These are phyloP conservation scores for Candida wancherniae DNA, from an alignment of 805 yeast species.

Conservation along the genomic window DNA sequence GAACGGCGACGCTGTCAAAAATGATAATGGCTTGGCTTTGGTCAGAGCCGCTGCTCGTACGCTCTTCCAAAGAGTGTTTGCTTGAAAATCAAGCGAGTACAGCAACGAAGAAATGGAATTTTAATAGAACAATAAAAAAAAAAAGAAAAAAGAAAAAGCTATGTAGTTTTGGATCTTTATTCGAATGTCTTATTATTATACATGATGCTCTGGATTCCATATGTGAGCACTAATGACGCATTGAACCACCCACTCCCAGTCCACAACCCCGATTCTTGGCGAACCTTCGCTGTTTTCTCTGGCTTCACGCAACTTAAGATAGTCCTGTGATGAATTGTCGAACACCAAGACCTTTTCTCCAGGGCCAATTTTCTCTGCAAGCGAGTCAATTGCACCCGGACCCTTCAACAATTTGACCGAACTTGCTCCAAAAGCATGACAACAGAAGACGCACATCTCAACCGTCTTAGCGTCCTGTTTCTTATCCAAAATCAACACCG, in stretches of 20 bases:
- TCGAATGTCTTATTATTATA: no score
- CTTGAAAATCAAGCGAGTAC: conserved; percentile 1
- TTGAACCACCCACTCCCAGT: conserved; percentile 69
- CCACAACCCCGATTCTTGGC: conserved; percentile 27
- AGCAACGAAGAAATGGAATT: no score
- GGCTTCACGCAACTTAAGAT: conserved; percentile 3
- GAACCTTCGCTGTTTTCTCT: not conserved
- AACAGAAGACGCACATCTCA: conserved; percentile 39
- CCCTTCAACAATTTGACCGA: conserved; percentile 12
- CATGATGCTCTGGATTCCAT: conserved; percentile 22
- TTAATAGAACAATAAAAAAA: no score
- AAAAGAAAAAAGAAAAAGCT: no score
- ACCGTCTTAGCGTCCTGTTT: conserved; percentile 26
- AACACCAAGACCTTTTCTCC: conserved; percentile 20
- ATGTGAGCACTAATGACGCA: conserved; percentile 44
- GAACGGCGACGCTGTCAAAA: conserved; percentile 90
- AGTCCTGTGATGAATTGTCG: conserved; percentile 20
- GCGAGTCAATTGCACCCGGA: conserved; percentile 5
- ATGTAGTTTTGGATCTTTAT: no score
- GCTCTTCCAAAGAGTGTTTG: conserved; percentile 8
- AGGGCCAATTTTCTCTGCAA: conserved; percentile 1
- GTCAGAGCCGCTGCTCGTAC: conserved; percentile 44
- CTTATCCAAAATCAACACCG: conserved; percentile 34
- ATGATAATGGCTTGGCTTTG: conserved; percentile 75
- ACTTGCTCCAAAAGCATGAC: conserved; percentile 43